Evolutionary conservation across 179 eudicot genomes (phyloP), one percentile per base, ranked within the genome.

Genomic region (Pouteria campechiana): DNA sequence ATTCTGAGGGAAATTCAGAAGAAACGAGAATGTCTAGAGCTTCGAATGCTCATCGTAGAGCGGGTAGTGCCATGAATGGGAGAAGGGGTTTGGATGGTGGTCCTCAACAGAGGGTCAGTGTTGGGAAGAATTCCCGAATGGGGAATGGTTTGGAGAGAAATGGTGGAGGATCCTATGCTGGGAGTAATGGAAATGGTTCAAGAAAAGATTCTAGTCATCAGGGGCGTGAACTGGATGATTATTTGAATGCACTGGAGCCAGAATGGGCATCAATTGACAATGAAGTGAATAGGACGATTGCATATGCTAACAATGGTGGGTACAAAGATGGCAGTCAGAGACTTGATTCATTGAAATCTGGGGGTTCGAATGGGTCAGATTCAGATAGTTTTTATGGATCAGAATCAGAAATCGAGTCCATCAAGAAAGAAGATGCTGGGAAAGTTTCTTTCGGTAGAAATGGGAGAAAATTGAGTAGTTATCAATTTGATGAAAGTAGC

Each of bases 161-260:
- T 21, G 32, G 38, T 15, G 44, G 51, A 32, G 25, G 25, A 18
- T 31, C 12, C 13, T 36, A 36, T 11, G 48, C 48, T 28, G 56
- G 37, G 12, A 30, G 55, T 45, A 46, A 21, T 46, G 45, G 29
- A 7, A 53, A 54, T 6, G 39, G 19, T 6, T 25, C 25, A 14
- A 34, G 45, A 18, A 33, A 46, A 14, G 51, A 50, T 12, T 29
- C 49, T 23, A 34, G 52, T 54, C 43, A 47, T 37, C 68, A 35
- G 36, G 47, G 62, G 25, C 51, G 34, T 34, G 28, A 29, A 21
- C 36, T 16, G 9, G 23, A 36, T 13, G 14, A 6, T 17, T 21
- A 29, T 2, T n/a, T n/a, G n/a, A n/a, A n/a, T n/a, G n/a, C n/a
- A n/a, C n/a, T n/a, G n/a, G n/a, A n/a, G 17, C 18, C 4, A 21